Base-by-base conservation (phyloP, 495 filamentous ascomycete species). In the Penicillium arizonense region DNA sequence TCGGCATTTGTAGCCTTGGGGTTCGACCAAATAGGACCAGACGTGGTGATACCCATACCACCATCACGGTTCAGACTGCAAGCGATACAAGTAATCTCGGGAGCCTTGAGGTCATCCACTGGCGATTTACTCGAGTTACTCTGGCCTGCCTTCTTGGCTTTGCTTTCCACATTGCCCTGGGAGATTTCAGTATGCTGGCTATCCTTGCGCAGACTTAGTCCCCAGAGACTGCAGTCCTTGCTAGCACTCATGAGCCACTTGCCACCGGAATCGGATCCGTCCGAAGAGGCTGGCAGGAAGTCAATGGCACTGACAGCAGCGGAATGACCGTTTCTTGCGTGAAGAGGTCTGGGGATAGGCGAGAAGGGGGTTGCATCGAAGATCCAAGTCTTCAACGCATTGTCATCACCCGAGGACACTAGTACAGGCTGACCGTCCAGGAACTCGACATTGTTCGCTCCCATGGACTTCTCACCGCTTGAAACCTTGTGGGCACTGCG, bases 161-260 rank as follows among this genome's bases (percentile, higher is more conserved):
- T 96, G 58, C 86, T 88, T 42, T 85, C 82, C 30, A 94, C 76
- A 42, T 84, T 75, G 18, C 93, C 92, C 67, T 99, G 95, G 28
- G 91, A 96, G 9, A 99, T 71, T 66, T 97, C 94, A 5, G 89
- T 84, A 59, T 89, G 95, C 68, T 97, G 95, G 32, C 91, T 92
- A 67, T 99, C 94, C 52, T 90, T 87, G 33, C 95, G 87, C 55
- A 97, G 70, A 77, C 92, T 97, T 80, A 94, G 93, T 13, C 87
- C 92, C 92, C 95, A 96, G 11, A 97, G 75, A 70, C 89, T 95
- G 53, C 89, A 79, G 65, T 97, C 94, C 62, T 83, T 79, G 44
- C 89, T 90, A 47, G 87, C 89, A 62, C 90, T 96, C 41, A 99
- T 77, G 23, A 99, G 75, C 92, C 96, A 99, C 71, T 99, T 97